Conservation (phyloP, 2,329 filamentous ascomycete species). For the Hymenoscyphus salicellus region DNA sequence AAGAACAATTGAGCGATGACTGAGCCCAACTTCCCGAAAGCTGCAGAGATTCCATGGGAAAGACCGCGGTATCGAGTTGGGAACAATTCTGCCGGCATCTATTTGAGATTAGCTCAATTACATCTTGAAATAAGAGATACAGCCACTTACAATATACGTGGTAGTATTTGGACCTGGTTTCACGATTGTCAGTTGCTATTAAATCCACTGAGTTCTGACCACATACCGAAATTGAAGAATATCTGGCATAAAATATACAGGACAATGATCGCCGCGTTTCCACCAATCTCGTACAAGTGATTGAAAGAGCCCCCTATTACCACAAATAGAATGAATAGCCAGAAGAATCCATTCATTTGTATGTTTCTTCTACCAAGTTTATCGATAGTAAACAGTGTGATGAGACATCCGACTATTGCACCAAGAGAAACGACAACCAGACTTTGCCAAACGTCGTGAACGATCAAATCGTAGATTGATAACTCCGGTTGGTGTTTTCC, state of each 20-base stretch:
- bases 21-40: conserved; percentile 65
- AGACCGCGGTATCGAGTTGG: conserved; percentile 62
- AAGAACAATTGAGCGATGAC: conserved; percentile 48
- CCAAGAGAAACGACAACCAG: conserved; percentile 24
- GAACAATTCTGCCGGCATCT: conserved; percentile 57
- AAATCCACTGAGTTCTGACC: not conserved
- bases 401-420: conserved; percentile 19
- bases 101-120: conserved; percentile 44
- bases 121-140: not conserved
- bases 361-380: conserved; percentile 24
- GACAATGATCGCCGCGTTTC: conserved; percentile 17
- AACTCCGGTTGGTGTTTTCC: conserved; percentile 9
- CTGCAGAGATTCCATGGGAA: conserved; percentile 64
- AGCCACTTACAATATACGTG: conserved; percentile 42
- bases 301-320: conserved; percentile 25
- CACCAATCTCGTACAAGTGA: conserved; percentile 17
- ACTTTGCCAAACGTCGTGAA: conserved; percentile 24
- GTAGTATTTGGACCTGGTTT: conserved; percentile 57
- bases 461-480: conserved; percentile 17
- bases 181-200: not conserved
- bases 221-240: conserved; percentile 26
- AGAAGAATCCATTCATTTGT: conserved; percentile 28
- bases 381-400: conserved; percentile 25
- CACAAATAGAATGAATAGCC: conserved; percentile 27
- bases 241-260: conserved; percentile 26